Base-by-base conservation (phyloP, 179 eudicot genomes). In the Silene noctiflora region DNA sequence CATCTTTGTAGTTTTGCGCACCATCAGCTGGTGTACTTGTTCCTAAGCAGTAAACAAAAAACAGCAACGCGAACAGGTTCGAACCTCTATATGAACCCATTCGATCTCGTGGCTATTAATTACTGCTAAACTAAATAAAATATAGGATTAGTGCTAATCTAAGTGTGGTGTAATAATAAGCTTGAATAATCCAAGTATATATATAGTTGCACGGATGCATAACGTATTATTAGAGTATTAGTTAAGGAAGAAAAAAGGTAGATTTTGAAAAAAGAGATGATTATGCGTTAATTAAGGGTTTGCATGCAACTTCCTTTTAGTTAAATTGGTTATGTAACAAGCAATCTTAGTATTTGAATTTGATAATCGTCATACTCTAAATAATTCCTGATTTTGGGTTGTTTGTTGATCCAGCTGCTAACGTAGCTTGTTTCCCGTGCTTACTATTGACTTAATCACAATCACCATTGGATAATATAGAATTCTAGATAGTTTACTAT, bases 1-100 rank as follows among this genome's bases (percentile, higher is more conserved):
- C 98, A 12, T 83, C 85, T 33, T 58, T 79, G 55, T 83, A 83
- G 65, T 83, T 72, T 1, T 67, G 79, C 29, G 51, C 33, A 33
- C 67, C 70, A 2, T 76, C 60, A 4, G 60, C 75, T 17, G 1
- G 0, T 0, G 3, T 6, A 20, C 33, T 44, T 7, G 14, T 51
- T 6, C 68, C 60, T 21, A 48, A 77, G 69, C 78, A 74, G 44
- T 8, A 78, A 22, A 67, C 70, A 7, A 82, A 56, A 24, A 75
- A 48, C 4, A 69, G 24, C 75, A 59, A 67, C 75, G n/a, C 14
- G 5, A 72, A 78, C 53, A 67, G 77, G 77, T 64, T 73, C 60
- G 35, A 71, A 1, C 33, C 21, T 69, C 14, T 53, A 35, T 2
- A 53, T 6, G 53, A 61, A 77, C 73, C 73, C 72, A 35, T 77